These are phyloP conservation scores for Fusarium redolens DNA, from an alignment of 2,329 filamentous ascomycete species.

Conservation along the genomic window DNA sequence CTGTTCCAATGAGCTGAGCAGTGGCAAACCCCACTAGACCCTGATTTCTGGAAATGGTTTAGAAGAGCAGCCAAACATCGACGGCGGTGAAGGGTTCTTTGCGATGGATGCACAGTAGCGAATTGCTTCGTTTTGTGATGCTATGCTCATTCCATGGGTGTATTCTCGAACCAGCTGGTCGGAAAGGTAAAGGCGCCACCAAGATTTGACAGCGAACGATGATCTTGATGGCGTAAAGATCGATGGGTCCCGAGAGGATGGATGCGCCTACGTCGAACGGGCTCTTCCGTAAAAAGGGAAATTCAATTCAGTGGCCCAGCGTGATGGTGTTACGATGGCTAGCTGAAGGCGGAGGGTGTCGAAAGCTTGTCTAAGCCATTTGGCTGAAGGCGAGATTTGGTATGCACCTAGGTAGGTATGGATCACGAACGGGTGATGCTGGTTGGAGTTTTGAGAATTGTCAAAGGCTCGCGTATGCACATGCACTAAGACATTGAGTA, in stretches of 20 bases:
- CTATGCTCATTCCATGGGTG: slow-evolving; percentile 9
- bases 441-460: not conserved
- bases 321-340: slow-evolving; percentile 9
- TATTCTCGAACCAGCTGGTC: slow-evolving; percentile 24
- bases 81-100: not conserved
- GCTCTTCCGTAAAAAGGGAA: slow-evolving; percentile 18
- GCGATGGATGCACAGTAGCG: not conserved
- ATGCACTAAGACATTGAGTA: not conserved
- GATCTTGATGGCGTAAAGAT: slow-evolving; percentile 1
- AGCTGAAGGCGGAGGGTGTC: slow-evolving; percentile 10
- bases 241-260: not conserved
- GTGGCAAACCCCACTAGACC: not conserved
- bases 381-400: not conserved
- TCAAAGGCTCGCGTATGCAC: not conserved
- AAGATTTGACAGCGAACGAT: not conserved
- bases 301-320: slow-evolving; percentile 11
- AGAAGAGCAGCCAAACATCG: not conserved
- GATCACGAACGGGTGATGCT: not conserved
- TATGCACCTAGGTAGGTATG: not conserved
- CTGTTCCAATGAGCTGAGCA: not conserved
- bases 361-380: slow-evolving; percentile 23
- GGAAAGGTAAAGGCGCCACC: slow-evolving; percentile 6
- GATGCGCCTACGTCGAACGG: slow-evolving; percentile 8
- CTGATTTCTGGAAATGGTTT: not conserved
- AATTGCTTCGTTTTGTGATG: not conserved